Evolutionary conservation across 164 flowering plant species (phyloP).

Genomic region (Houttuynia cordata): DNA sequence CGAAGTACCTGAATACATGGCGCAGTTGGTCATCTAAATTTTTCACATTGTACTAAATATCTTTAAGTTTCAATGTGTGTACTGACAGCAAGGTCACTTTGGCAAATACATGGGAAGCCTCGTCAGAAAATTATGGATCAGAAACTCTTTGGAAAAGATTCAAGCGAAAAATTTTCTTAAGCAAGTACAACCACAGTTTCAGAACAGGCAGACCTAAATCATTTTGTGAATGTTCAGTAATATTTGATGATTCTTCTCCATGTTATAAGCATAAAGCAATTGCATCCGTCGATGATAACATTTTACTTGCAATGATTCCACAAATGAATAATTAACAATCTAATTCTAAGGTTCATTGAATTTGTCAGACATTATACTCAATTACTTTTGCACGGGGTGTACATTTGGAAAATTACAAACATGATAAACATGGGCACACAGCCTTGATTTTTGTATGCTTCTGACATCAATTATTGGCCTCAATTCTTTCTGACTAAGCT

Average conservation of each 20-base stretch:
- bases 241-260: neutral
- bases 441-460: too few relatives aligned
- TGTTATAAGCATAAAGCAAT: neutral
- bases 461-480: too few relatives aligned
- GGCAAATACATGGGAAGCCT: neutral
- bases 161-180: neutral
- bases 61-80: neutral
- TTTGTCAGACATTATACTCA: too few relatives aligned
- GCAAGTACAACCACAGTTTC: neutral
- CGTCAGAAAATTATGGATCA: neutral
- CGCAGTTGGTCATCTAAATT: neutral
- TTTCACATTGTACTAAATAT: too few relatives aligned
- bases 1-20: conserved; percentile 37
- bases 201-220: neutral
- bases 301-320: neutral
- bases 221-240: neutral
- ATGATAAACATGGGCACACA: too few relatives aligned
- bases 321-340: neutral
- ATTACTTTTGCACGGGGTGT: too few relatives aligned
- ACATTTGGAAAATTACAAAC: too few relatives aligned
- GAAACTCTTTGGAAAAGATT: neutral
- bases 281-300: neutral
- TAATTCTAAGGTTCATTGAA: neutral
- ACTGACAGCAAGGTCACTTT: neutral
- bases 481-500: too few relatives aligned